phyloP scores from a whole-genome alignment of 2,329 filamentous ascomycete species.

The Aaosphaeria pasadenensis region DNA sequence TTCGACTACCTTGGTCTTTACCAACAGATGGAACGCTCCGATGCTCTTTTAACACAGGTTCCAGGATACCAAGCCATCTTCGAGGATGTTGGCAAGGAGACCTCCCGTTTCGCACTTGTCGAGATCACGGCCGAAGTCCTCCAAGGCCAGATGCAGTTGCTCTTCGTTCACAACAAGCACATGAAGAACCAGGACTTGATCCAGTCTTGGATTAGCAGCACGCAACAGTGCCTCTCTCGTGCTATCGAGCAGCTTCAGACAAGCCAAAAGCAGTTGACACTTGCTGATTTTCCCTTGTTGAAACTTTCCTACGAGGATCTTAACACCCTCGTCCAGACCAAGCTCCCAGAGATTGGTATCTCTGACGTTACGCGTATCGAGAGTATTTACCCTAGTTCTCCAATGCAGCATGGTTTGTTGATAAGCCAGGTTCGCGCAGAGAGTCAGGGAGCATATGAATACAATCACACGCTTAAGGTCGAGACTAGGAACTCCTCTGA shows the following conservation, averaged over 20 bases:
- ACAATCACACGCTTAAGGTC: conserved; percentile 8
- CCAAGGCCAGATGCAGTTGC: conserved; percentile 10
- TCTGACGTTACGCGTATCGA: conserved; percentile 41
- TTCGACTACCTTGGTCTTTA: conserved; percentile 45
- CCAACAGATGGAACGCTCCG: conserved; percentile 2
- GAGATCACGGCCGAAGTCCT: conserved; percentile 12
- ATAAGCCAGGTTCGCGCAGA: conserved; percentile 3
- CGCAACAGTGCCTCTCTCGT: conserved; percentile 5
- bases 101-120: conserved; percentile 14
- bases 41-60: conserved; percentile 10
- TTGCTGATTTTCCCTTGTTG: conserved; percentile 43
- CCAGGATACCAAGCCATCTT: conserved; percentile 13
- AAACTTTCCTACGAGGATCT: conserved; percentile 16
- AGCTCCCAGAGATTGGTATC: conserved; percentile 8
- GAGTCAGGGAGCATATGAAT: conserved; percentile 7
- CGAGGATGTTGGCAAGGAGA: conserved; percentile 21
- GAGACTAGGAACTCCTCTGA: conserved; percentile 2
- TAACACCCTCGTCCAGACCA: conserved; percentile 29
- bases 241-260: conserved; percentile 5
- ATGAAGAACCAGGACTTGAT: conserved; percentile 4
- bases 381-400: conserved; percentile 68
- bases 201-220: conserved; percentile 10
- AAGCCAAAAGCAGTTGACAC: conserved; percentile 26
- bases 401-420: conserved; percentile 73
- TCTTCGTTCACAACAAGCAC: conserved; percentile 8